Evolutionary conservation across 148 eudicot species (phyloP).

Genomic region (Vaccinium myrtillus): DNA sequence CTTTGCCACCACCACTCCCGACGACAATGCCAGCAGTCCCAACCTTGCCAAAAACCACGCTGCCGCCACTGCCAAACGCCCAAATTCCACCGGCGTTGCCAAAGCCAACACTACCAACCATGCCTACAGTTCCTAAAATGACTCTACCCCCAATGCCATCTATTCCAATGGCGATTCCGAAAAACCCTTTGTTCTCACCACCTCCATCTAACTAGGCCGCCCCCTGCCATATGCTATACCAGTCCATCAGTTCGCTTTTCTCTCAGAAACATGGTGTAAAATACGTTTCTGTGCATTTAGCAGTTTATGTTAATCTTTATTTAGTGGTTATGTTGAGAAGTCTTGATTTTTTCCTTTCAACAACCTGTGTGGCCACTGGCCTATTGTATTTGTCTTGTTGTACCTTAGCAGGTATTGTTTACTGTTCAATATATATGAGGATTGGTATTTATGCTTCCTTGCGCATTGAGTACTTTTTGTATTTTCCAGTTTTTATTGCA

Average conservation of each 20-base stretch:
- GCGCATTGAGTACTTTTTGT: background rate
- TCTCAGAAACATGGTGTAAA: background rate
- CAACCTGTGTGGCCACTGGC: background rate
- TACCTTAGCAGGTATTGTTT: background rate
- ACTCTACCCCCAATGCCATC: background rate
- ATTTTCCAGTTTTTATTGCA: background rate
- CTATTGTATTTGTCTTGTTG: background rate
- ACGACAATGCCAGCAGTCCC: background rate
- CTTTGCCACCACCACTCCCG: no score
- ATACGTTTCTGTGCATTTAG: background rate
- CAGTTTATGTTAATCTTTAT: background rate
- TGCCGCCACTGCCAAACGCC: background rate
- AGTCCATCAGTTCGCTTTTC: background rate
- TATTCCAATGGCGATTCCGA: background rate
- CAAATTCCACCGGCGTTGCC: conserved; percentile 8
- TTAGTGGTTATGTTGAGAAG: background rate
- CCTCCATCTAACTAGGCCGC: background rate
- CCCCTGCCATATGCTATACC: background rate
- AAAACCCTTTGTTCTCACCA: background rate
- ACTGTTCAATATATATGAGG: background rate
- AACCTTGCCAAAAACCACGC: conserved; percentile 10
- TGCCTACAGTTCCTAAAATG: background rate
- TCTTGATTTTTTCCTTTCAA: background rate
- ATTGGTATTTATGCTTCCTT: background rate
- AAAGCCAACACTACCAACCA: conserved; percentile 10